Conservation (phyloP, 345 rosid genomes). For the Lepidium didymum region DNA sequence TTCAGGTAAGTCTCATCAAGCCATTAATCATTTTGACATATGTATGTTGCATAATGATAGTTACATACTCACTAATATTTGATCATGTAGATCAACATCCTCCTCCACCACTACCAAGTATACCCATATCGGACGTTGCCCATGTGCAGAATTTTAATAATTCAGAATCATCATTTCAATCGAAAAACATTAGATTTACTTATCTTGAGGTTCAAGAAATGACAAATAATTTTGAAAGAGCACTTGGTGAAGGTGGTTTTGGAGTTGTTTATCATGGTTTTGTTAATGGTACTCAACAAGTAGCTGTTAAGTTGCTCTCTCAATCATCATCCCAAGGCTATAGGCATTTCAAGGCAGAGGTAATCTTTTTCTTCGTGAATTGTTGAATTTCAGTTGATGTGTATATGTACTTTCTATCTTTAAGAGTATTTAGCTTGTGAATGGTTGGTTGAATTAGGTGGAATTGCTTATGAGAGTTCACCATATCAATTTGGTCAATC, state of each 20-base stretch:
- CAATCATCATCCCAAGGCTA: conserved; percentile 37
- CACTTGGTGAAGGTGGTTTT: conserved; percentile 38
- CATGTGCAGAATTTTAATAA: too few species aligned
- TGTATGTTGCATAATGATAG: too few species aligned
- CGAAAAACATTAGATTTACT: conserved; percentile 21
- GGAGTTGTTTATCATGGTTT: conserved; percentile 37
- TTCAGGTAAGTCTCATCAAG: neutral
- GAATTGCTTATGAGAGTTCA: conserved; percentile 36
- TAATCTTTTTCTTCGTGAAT: neutral
- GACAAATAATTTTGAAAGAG: conserved; percentile 19
- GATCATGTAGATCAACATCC: neutral
- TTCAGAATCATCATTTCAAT: neutral
- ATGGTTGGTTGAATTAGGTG: conserved; percentile 17
- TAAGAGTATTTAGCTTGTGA: neutral
- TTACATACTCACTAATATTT: neutral
- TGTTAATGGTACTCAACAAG: conserved; percentile 20
- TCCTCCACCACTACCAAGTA: neutral
- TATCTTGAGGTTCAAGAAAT: conserved; percentile 20
- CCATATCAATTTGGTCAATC: conserved; percentile 34
- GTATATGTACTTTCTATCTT: neutral
- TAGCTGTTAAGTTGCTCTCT: conserved; percentile 37
- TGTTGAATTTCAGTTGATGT: neutral
- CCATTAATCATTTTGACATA: neutral
- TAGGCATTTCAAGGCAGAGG: conserved; percentile 42
- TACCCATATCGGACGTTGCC: neutral